Conservation (phyloP, 805 yeast genomes). For the Pichia cephalocereana region DNA sequence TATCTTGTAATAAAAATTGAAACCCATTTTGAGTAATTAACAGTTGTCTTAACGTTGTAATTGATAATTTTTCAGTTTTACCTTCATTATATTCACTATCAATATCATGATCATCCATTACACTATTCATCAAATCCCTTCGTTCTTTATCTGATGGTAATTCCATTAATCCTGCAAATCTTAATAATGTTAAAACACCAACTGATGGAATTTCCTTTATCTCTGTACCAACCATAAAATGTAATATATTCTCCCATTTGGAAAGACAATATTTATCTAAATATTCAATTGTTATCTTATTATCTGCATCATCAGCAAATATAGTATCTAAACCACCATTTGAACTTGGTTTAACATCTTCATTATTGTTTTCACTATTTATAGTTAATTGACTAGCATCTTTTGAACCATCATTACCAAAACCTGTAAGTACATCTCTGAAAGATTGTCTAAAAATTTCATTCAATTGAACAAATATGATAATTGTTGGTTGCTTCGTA, state of each 20-base stretch:
- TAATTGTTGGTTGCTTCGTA: constrained; percentile 24
- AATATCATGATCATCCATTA: constrained; percentile 12
- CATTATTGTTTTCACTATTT: constrained; percentile 23
- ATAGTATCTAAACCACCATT: constrained; percentile 3
- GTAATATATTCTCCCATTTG: constrained; percentile 92
- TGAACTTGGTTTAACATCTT: background rate
- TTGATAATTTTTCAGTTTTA: constrained; percentile 6
- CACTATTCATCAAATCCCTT: constrained; percentile 14
- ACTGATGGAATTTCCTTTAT: constrained; percentile 54
- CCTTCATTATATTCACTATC: constrained; percentile 13
- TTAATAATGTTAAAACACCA: constrained; percentile 71
- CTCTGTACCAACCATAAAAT: constrained; percentile 95
- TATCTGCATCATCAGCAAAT: constrained; percentile 58
- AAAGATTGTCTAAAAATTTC: constrained; percentile 68
- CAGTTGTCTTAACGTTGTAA: constrained; percentile 28
- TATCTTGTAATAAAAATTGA: constrained; percentile 87
- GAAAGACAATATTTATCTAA: constrained; percentile 72
- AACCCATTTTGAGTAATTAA: constrained; percentile 86
- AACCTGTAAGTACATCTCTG: constrained; percentile 76
- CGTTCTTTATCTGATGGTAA: constrained; percentile 31
- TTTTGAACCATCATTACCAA: background rate
- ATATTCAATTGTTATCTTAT: constrained; percentile 51
- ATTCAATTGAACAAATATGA: constrained; percentile 43
- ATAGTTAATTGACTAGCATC: background rate
- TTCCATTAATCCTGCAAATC: constrained; percentile 84